These are phyloP conservation scores for Trametes hirsuta DNA, from an alignment of 1,284 basidiomycete genomes.

Conservation along the genomic window DNA sequence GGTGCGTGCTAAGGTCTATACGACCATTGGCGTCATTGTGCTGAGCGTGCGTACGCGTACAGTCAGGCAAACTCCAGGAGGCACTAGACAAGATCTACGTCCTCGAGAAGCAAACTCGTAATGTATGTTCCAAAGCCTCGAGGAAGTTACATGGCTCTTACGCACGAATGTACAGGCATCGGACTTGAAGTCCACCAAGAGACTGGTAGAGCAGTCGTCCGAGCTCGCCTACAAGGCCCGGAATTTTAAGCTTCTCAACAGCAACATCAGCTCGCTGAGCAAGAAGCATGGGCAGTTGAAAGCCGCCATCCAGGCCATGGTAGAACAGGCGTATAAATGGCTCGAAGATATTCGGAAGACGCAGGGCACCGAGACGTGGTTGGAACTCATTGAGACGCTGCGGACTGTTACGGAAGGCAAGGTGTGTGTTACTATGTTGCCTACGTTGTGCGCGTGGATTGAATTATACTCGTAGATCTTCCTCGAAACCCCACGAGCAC, in stretches of 20 bases:
- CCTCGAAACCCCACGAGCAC: conserved; percentile 94
- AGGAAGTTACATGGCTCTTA: background rate
- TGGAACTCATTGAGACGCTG: conserved; percentile 88
- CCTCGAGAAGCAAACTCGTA: conserved; percentile 96
- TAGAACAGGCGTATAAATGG: conserved; percentile 85
- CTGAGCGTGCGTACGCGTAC: conserved; percentile 19
- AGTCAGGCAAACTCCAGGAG: conserved; percentile 81
- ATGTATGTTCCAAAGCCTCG: conserved; percentile 51
- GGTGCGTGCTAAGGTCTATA: conserved; percentile 41
- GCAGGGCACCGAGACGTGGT: conserved; percentile 77
- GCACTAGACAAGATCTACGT: conserved; percentile 89
- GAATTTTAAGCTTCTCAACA: conserved; percentile 74
- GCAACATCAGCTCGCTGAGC: conserved; percentile 74
- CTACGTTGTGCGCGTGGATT: background rate
- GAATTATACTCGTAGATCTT: conserved; percentile 71
- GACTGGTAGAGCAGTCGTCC: conserved; percentile 77
- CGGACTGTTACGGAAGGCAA: conserved; percentile 96
- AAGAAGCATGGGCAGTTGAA: conserved; percentile 99
- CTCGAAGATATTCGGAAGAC: conserved; percentile 72
- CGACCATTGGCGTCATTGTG: conserved; percentile 14
- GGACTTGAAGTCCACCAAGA: conserved; percentile 89
- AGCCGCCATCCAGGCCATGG: conserved; percentile 87
- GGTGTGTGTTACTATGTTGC: conserved; percentile 48
- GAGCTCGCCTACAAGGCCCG: conserved; percentile 75
- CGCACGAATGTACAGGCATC: conserved; percentile 65